A percentile compares a stretch with the other conserved stretches of the same genome.
Evolutionary conservation across 495 filamentous ascomycete genomes (phyloP).

Genomic region (Penicillium argentinense): DNA sequence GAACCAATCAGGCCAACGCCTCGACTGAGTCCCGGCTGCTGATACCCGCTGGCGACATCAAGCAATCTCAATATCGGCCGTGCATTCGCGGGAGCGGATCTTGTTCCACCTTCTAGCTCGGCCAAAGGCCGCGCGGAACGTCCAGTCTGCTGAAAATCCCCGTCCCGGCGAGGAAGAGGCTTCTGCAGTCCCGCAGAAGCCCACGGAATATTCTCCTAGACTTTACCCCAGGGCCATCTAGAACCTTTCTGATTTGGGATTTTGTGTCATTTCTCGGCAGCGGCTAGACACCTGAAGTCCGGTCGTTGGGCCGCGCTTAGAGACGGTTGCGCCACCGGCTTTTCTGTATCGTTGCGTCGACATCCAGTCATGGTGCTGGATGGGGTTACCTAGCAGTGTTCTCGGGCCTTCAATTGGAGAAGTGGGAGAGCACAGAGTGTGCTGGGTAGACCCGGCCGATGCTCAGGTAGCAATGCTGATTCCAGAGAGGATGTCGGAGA

Average conservation of each 20-base stretch:
- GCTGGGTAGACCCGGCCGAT: not conserved
- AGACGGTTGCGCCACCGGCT: slow-evolving; percentile 9
- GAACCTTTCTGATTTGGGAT: slow-evolving; percentile 13
- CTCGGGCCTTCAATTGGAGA: slow-evolving; percentile 8
- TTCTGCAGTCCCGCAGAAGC: slow-evolving; percentile 8
- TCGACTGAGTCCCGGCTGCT: slow-evolving; percentile 12
- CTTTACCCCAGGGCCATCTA: slow-evolving; percentile 6
- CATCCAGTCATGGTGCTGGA: slow-evolving; percentile 13
- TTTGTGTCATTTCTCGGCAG: slow-evolving; percentile 8
- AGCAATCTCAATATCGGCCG: slow-evolving; percentile 16
- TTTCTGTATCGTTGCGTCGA: not conserved
- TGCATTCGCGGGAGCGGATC: slow-evolving; percentile 12
- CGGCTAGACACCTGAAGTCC: slow-evolving; percentile 16
- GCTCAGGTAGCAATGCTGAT: not conserved
- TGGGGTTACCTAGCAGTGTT: slow-evolving; percentile 19
- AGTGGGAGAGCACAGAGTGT: slow-evolving; percentile 5
- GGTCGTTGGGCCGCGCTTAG: slow-evolving; percentile 25
- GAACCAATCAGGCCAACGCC: slow-evolving; percentile 17
- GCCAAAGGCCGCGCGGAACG: slow-evolving; percentile 9
- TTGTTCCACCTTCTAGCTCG: slow-evolving; percentile 16
- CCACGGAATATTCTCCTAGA: slow-evolving; percentile 20
- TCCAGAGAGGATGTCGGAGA: not conserved
- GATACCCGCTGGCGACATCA: slow-evolving; percentile 22
- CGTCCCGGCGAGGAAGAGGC: not conserved
- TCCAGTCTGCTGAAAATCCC: not conserved